Percentiles rank a stretch among this genome's conserved stretches.
Evolutionary conservation across 2,329 filamentous ascomycete species (phyloP).

Genomic region (Raffaelea albimanens): DNA sequence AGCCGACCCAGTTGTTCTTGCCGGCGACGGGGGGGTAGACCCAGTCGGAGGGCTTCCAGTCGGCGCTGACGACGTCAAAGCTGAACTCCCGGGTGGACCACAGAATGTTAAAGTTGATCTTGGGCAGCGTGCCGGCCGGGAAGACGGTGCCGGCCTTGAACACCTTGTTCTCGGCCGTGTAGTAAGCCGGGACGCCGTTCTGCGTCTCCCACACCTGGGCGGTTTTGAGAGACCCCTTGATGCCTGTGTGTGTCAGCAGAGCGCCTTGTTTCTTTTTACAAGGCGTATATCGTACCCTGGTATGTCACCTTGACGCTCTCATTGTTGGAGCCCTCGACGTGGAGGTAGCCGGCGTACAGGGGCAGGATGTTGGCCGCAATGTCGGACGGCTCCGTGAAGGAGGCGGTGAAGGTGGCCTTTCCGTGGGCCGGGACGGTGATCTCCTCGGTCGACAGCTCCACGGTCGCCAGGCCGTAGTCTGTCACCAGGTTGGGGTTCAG

Average conservation of each 20-base stretch:
- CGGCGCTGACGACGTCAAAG: neutral
- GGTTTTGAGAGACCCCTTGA: neutral
- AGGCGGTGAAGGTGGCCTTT: neutral
- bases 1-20: neutral
- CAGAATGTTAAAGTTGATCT: neutral
- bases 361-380: neutral
- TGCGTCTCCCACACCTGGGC: neutral
- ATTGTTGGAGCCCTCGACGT: neutral
- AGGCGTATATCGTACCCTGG: neutral
- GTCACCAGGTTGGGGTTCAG: neutral
- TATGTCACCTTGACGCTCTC: neutral
- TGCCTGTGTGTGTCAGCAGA: neutral
- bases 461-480: neutral
- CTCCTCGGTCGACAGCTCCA: neutral
- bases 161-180: neutral
- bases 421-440: neutral
- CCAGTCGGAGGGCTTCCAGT: neutral
- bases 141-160: neutral
- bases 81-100: neutral
- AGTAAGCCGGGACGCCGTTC: neutral
- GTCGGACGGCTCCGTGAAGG: slow-evolving; percentile 1
- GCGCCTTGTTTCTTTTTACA: neutral
- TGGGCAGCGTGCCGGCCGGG: neutral
- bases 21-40: neutral
- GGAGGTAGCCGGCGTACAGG: neutral